A percentile compares a stretch with the other conserved stretches of the same genome.
Conservation (phyloP, 2,329 filamentous ascomycete species). For the Aspergillus pseudonomiae region DNA sequence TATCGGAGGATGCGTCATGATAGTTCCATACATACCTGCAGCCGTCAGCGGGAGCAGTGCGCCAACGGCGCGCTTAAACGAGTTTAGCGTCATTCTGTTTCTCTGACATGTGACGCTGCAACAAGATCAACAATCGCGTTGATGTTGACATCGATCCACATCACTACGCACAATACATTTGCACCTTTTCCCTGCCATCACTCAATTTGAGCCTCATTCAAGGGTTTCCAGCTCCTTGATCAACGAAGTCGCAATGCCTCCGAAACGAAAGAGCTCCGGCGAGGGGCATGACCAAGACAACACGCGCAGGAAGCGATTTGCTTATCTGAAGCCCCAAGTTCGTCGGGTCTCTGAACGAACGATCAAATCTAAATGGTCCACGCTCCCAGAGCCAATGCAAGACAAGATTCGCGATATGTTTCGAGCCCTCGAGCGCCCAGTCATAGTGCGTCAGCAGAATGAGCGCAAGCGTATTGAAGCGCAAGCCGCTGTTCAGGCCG, state of each 20-base stretch:
- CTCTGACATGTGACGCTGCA: constrained; percentile 15
- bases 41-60: neutral
- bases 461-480: constrained; percentile 47
- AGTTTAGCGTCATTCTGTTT: constrained; percentile 8
- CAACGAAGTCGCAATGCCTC: constrained; percentile 18
- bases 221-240: neutral
- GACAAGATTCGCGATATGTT: constrained; percentile 48
- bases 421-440: constrained; percentile 44
- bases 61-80: constrained; percentile 5
- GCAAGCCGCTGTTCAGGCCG: constrained; percentile 43
- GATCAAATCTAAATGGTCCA: constrained; percentile 51
- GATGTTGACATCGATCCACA: neutral
- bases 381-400: constrained; percentile 46
- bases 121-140: constrained; percentile 8
- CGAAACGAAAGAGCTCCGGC: constrained; percentile 31
- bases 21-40: neutral
- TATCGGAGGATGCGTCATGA: too few relatives aligned
- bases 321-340: constrained; percentile 44
- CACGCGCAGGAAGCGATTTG: constrained; percentile 34
- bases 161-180: neutral
- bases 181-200: neutral
- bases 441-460: constrained; percentile 47
- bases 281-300: constrained; percentile 22
- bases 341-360: constrained; percentile 46
- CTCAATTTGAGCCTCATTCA: neutral